Base-by-base conservation (phyloP, 495 filamentous ascomycete genomes). In the Copromyces sp. region DNA sequence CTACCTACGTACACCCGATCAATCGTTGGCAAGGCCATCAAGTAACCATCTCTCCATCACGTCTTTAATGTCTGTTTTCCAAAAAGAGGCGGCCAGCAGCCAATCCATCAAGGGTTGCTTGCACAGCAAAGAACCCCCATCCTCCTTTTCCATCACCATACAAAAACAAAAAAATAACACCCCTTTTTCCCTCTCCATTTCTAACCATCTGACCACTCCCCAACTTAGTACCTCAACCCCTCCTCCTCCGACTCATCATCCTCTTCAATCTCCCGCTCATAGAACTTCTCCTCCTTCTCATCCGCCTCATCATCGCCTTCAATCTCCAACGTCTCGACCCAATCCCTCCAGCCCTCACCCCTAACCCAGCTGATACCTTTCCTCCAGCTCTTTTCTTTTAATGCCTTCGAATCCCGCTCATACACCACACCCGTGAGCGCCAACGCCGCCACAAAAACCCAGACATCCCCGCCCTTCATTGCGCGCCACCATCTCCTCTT, bases 401-500 rank as follows among this genome's bases (percentile, higher is more conserved):
- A 85, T 7, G 92, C 90, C 41, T 81, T 83, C 3, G 89, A 89
- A 71, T 91, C 86, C 12, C 83, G 81, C 80, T 97, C 93, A 78
- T 94, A 94, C 38, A 97, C 89, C 29, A 87, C 86, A 39, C 93
- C 93, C 68, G 96, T 87, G 37, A 95, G 74, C 68, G 91, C 91
- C 84, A 97, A 85, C 38, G 92, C 90, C 32, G 87, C 75, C 9
- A 93, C 90, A 79, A 99, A 92, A 3, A 99, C 79, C 84, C 89
- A 86, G 35, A 98, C 87, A 81, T 98, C 95, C 6, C 94, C 94
- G 39, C 91, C 89, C 69, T 86, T 89, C 78, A 95, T 84, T 8
- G 92, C 92, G 70, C 85, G 88, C 92, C 95, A 96, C 85, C 90
- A 90, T 4, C 92, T 87, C 41, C 89, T 85, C 87, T 98, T 98